These are phyloP conservation scores for Jamesozyma hellenica DNA, from an alignment of 805 yeast species.

Conservation along the genomic window DNA sequence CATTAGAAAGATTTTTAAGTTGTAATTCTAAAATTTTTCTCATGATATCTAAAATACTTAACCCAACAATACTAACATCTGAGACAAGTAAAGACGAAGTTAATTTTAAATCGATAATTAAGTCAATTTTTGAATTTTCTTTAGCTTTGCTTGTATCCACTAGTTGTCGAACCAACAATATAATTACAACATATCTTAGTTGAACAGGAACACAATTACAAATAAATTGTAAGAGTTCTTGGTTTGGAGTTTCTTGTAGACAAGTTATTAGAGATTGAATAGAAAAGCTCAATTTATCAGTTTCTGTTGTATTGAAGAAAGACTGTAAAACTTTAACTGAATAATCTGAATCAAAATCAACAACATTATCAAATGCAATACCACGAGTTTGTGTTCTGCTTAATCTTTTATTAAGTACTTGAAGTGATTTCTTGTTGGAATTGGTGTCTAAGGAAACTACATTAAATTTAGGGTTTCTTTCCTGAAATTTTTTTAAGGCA, in stretches of 20 bases:
- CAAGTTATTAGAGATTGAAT: conserved; percentile 44
- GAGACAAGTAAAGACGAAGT: conserved; percentile 58
- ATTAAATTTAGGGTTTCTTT: conserved; percentile 19
- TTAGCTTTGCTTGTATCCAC: conserved; percentile 6
- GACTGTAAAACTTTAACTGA: conserved; percentile 39
- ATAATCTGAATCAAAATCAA: conserved; percentile 21
- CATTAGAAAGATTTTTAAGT: conserved; percentile 17
- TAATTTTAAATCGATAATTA: conserved; percentile 32
- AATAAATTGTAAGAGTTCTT: conserved; percentile 46
- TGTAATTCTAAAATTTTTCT: conserved; percentile 48
- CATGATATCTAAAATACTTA: conserved; percentile 73
- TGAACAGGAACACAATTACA: conserved; percentile 77
- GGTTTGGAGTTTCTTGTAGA: conserved; percentile 29
- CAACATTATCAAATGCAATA: conserved; percentile 17
- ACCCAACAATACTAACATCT: conserved; percentile 74
- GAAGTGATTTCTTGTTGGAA: conserved; percentile 4
- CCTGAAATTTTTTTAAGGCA: conserved; percentile 20
- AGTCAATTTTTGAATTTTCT: conserved; percentile 7
- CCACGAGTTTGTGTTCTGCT: conserved; percentile 27
- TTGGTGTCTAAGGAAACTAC: conserved; percentile 6
- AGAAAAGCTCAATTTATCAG: conserved; percentile 49
- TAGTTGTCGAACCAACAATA: conserved; percentile 35
- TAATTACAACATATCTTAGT: conserved; percentile 54
- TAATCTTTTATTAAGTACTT: conserved; percentile 17
- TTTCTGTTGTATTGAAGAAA: conserved; percentile 53